phyloP scores from a whole-genome alignment of 75 land plant species.

The Pseudotsuga menziesii region DNA sequence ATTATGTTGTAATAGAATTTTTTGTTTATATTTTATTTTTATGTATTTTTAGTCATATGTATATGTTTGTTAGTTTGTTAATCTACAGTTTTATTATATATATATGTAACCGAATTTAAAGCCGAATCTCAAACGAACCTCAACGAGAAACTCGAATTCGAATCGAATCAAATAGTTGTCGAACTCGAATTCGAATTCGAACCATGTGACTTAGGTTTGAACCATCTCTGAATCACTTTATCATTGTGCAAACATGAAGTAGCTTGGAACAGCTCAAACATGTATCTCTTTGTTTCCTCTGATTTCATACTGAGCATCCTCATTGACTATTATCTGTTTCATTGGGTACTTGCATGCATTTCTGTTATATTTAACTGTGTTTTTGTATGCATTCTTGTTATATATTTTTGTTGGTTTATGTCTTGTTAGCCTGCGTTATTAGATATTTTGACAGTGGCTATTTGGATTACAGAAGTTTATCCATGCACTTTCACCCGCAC shows the following conservation, averaged over 20 bases:
- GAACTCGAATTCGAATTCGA: too few species aligned
- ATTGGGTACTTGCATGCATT: neutral
- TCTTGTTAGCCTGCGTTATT: neutral
- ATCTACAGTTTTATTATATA: too few species aligned
- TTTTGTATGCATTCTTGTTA: neutral
- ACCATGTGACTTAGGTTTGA: neutral
- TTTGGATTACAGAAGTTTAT: conserved; percentile 78
- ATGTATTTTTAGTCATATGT: too few species aligned
- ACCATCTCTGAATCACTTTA: neutral
- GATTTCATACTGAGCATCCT: neutral
- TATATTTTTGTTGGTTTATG: neutral
- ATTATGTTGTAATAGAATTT: too few species aligned
- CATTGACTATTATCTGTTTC: neutral
- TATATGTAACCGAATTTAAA: too few species aligned
- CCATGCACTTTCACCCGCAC: conserved; percentile 96
- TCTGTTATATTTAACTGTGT: neutral
- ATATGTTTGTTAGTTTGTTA: too few species aligned
- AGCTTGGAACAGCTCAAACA: neutral
- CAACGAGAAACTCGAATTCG: too few species aligned
- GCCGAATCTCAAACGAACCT: too few species aligned
- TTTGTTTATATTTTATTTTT: too few species aligned
- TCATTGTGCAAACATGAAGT: neutral
- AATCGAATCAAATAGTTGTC: too few species aligned
- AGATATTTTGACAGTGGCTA: neutral
- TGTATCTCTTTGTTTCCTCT: neutral